Evolutionary conservation across 345 rosid species (phyloP), one percentile per base, ranked within the genome.

Genomic region (Eutrema heterophyllum): DNA sequence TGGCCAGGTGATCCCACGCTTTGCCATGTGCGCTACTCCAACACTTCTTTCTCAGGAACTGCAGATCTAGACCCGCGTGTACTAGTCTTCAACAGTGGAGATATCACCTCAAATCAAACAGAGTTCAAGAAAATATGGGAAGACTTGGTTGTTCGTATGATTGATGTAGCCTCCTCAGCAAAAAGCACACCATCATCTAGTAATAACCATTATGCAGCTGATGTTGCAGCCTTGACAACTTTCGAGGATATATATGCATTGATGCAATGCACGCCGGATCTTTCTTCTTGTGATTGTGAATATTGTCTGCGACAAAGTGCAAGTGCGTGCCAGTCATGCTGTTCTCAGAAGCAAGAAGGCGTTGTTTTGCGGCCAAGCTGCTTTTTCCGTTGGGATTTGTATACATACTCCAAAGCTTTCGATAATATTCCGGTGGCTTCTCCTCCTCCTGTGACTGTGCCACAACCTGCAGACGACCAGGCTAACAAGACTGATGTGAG

Each of bases 371-470:
- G 50, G 38, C 71, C 15, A 3, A 56, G 38, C 41, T 66, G 78
- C 44, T 58, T 38, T 58, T 77, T 77, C 56, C 57, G 80, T 29
- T 76, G 75, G 75, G 71, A 70, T 3, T 62, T 76, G 44, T 76
- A 70, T 70, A 0, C 2, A 15, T 70, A 24, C 15, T 52, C 74
- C 9, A 55, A 33, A 2, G 80, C 80, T 32, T 71, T 77, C 29
- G 21, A 1, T 11, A 21, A 54, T 55, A 7, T 63, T 36, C 10
- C 24, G 18, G 21, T 39, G 38, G 49, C 60, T 46, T 18, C 68
- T 59, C 51, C 68, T 50, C 43, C 68, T 56, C 60, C 72, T 21
- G 9, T 9, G 13, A 15, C 33, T 70, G 12, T 10, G 39, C 66
- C 66, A 48, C 54, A 15, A 48, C 63, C 68, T 46, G 5, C 67